phyloP scores from a whole-genome alignment of 805 yeast genomes.

The Huiozyma sinensis region DNA sequence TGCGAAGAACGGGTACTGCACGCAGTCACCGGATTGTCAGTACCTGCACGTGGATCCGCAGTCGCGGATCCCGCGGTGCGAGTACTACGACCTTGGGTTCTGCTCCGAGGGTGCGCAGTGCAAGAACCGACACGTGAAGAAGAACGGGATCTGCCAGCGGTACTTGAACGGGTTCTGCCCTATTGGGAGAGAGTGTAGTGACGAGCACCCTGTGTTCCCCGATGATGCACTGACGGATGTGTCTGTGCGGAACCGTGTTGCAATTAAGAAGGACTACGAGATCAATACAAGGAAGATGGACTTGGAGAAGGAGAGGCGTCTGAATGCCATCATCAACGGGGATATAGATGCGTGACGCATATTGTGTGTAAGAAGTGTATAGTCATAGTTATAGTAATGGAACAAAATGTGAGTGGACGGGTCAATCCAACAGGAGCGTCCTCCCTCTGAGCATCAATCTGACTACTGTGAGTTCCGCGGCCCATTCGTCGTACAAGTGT shows the following conservation, averaged over 20 bases:
- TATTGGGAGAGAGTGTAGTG: conserved; percentile 54
- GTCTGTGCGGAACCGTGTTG: conserved; percentile 20
- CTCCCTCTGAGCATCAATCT: too few species aligned
- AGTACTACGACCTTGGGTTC: conserved; percentile 74
- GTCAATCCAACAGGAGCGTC: too few species aligned
- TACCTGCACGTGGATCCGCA: conserved; percentile 87
- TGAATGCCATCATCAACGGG: conserved; percentile 28
- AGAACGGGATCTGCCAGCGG: conserved; percentile 56
- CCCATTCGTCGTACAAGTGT: too few species aligned
- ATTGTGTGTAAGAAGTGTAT: too few species aligned
- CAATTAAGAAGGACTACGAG: conserved; percentile 25
- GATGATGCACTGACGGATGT: conserved; percentile 27
- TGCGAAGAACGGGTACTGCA: conserved; percentile 71
- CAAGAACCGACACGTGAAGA: conserved; percentile 66
- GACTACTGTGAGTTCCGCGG: too few species aligned
- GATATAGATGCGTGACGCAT: background rate
- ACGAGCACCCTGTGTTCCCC: conserved; percentile 65
- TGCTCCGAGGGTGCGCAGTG: conserved; percentile 90
- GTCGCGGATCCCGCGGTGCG: conserved; percentile 79
- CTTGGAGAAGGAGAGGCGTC: conserved; percentile 26
- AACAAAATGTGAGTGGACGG: too few species aligned
- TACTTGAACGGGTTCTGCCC: conserved; percentile 92
- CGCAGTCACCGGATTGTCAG: conserved; percentile 89
- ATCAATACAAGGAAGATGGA: conserved; percentile 27
- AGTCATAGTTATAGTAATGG: too few species aligned